Base-by-base conservation (phyloP, 2,329 filamentous ascomycete species). In the Aotearoamyces nothofagi region DNA sequence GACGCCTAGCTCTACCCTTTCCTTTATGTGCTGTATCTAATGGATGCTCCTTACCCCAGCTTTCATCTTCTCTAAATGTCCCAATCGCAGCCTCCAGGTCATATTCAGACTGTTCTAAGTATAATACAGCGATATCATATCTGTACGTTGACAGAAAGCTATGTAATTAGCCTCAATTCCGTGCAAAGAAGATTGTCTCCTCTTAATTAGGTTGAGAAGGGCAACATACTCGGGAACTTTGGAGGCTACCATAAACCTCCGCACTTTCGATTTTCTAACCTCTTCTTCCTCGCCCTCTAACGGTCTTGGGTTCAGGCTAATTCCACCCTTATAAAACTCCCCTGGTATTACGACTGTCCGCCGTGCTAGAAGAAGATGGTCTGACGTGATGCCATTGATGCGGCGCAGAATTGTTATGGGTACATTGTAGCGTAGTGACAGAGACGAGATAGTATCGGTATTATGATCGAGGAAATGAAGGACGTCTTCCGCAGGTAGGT, bases 161-260 rank as follows among this genome's bases (percentile, higher is more conserved):
- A 33, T 10, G 13, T 29, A 14, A 16, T 58, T 51, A 46, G 35
- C 40, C 36, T 31, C 31, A 27, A 42, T 59, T 41, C 22, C 11
- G 9, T 9, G 15, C 20, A n/a, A n/a, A 12, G 14, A 20, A 26
- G 22, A 9, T 11, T 9, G 17, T 17, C 11, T 17, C 9, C 14
- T 15, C 8, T 5, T 13, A n/a, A n/a, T n/a, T n/a, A n/a, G n/a
- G n/a, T n/a, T n/a, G n/a, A 24, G 22, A 14, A 26, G 22, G 3
- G 31, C 6, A 22, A 56, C 63, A 54, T 74, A 86, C 58, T 86
- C 77, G 14, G 68, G 58, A 15, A 81, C 76, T 48, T 87, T 87
- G 54, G 75, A 81, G 1, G 64, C 62, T 2, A 82, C 71, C 80
- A 86, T 86, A 60, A 77, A 87, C 36, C 77, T 67, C 23, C 81